Percentiles rank a stretch among this genome's conserved stretches.
phyloP scores from a whole-genome alignment of 768 basidiomycete genomes.

The Lentinus brumalis region DNA sequence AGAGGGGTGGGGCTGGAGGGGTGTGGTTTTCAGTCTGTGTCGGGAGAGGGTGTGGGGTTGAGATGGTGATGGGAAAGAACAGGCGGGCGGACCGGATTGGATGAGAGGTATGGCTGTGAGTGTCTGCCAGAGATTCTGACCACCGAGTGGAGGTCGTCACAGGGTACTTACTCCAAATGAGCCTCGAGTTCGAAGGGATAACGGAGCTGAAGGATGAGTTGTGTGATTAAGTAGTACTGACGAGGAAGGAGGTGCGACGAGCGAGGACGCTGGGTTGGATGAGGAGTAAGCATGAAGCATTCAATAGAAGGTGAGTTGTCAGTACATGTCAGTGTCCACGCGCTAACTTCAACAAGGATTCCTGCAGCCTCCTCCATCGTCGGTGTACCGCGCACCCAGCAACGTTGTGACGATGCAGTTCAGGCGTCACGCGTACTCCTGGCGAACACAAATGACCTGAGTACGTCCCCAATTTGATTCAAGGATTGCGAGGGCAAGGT shows the following conservation, averaged over 20 bases:
- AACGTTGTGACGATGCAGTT: no score
- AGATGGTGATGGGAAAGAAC: not conserved
- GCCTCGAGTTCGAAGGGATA: slow-evolving; percentile 57
- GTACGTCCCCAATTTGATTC: no score
- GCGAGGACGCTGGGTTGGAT: slow-evolving; percentile 28
- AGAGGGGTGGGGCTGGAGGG: slow-evolving; percentile 32
- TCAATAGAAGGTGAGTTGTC: not conserved
- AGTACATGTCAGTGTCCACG: no score
- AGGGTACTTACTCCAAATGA: slow-evolving; percentile 25
- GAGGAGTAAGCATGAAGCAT: slow-evolving; percentile 22
- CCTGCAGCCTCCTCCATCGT: not conserved
- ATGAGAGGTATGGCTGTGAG: slow-evolving; percentile 56
- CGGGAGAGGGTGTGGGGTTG: not conserved
- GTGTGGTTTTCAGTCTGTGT: slow-evolving; percentile 38
- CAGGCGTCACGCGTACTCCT: no score
- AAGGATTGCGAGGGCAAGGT: no score
- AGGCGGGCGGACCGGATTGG: slow-evolving; percentile 27
- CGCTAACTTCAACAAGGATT: not conserved
- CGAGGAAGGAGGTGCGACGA: slow-evolving; percentile 25
- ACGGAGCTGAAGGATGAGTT: slow-evolving; percentile 56
- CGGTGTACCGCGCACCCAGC: no score
- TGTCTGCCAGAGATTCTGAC: slow-evolving; percentile 56
- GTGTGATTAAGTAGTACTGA: no score
- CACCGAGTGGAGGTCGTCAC: slow-evolving; percentile 38
- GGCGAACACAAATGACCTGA: no score